Base-by-base conservation (phyloP, 495 filamentous ascomycete species). In the Neurospora sp. region DNA sequence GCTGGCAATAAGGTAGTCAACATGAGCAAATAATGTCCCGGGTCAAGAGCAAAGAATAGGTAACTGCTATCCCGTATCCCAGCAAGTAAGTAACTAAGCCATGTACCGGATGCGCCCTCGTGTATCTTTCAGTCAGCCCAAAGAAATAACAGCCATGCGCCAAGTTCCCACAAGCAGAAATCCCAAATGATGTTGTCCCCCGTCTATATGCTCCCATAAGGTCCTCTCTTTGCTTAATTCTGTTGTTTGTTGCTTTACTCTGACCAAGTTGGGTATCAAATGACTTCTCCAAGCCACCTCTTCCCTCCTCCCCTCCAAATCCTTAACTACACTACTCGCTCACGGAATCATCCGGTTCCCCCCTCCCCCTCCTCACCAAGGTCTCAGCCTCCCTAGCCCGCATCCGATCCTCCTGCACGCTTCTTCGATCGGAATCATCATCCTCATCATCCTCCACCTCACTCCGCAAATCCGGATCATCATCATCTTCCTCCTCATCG, bases 391-490 rank as follows among this genome's bases (percentile, higher is more conserved):
- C 75, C 4, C 75, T 44, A 41, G 71, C 72, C 68, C 75, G 69
- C 74, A 82, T 79, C 40, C 81, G 72, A 78, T 31, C 69, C 14
- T 76, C 74, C 10, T 44, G 40, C 22, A 78, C 71, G 20, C 79
- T 80, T 6, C 75, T 76, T 31, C 74, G 74, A 12, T 82, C 80
- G 0, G 27, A 35, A 1, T 81, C 78, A 48, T 83, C 81, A 6
- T 83, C 82, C 0, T 82, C 81, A 14, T 80, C 77, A 12, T 72
- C 72, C 20, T 74, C 74, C 69, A 73, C 71, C 5, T 79, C 79
- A 37, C 72, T 78, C 18, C 68, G 71, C 18, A 73, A 9, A 41
- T 70, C 72, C 41, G n/a, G n/a, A 41, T 73, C 71, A 16, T 59
- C 20, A 70, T 71, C 22, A 0, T 76, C 70, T 44, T 75, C 72